phyloP scores from a whole-genome alignment of 306 rosid genomes.

The Prunus armeniaca region DNA sequence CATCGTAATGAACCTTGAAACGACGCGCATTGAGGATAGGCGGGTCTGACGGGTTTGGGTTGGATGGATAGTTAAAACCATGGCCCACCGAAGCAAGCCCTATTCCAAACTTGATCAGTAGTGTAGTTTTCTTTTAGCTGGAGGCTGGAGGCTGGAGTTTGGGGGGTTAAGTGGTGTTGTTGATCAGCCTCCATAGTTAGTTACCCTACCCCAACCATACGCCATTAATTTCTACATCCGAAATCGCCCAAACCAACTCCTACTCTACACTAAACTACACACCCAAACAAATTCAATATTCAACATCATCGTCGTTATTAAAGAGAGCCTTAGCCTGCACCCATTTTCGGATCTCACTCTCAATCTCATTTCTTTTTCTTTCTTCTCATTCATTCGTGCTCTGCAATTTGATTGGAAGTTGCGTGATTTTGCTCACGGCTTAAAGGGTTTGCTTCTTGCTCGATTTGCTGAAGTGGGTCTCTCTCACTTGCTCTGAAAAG shows the following conservation, averaged over 20 bases:
- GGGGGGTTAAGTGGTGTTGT: conserved; percentile 17
- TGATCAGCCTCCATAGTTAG: conserved; percentile 38
- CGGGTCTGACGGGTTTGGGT: too few relatives aligned
- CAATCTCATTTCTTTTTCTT: conserved; percentile 12
- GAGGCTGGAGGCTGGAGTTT: background rate
- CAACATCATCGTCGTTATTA: conserved; percentile 3
- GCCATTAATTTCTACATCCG: conserved; percentile 37
- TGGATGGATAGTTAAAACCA: background rate
- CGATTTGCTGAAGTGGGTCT: conserved; percentile 29
- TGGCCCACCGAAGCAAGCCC: conserved; percentile 21
- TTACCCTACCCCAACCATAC: conserved; percentile 72
- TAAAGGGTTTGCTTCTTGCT: conserved; percentile 16
- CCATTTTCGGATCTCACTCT: conserved; percentile 12
- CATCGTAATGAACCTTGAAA: background rate
- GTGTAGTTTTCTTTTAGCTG: too few relatives aligned
- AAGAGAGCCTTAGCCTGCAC: background rate
- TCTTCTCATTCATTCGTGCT: background rate
- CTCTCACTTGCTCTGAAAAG: conserved; percentile 22
- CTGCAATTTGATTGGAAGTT: conserved; percentile 26
- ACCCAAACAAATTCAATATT: background rate
- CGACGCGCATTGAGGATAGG: background rate
- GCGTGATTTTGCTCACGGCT: conserved; percentile 15
- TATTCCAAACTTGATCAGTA: background rate
- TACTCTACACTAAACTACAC: background rate
- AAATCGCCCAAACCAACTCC: conserved; percentile 29